Percentiles rank a stretch among this genome's conserved stretches.
Evolutionary conservation across 352 stramenopile species (phyloP).

Genomic region (Pilasporangium apinafurcum): DNA sequence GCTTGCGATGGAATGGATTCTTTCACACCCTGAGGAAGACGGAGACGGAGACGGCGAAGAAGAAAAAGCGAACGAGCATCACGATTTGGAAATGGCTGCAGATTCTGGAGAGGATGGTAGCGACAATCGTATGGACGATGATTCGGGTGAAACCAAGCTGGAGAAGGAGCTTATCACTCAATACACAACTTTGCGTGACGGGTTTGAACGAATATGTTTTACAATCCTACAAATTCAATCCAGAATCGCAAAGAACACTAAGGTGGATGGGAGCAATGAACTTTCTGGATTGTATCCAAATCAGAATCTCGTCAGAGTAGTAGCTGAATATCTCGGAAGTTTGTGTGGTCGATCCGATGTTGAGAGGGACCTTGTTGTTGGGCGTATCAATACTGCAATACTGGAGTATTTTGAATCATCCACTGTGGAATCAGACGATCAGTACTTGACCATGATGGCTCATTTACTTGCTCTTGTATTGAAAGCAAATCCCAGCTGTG

Average conservation of each 20-base stretch:
- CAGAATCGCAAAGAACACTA: not conserved
- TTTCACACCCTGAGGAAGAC: slow-evolving; percentile 87
- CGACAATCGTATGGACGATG: not conserved
- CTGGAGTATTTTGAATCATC: slow-evolving; percentile 24
- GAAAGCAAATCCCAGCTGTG: slow-evolving; percentile 39
- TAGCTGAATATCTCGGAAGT: slow-evolving; percentile 66
- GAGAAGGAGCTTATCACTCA: slow-evolving; percentile 40
- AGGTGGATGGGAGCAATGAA: not conserved
- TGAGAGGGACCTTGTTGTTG: slow-evolving; percentile 48
- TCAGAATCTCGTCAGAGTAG: slow-evolving; percentile 43
- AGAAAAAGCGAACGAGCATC: slow-evolving; percentile 17
- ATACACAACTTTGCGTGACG: slow-evolving; percentile 44
- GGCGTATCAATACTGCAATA: slow-evolving; percentile 40
- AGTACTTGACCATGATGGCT: slow-evolving; percentile 36
- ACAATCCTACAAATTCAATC: slow-evolving; percentile 48
- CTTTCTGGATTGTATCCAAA: slow-evolving; percentile 17
- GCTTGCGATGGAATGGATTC: slow-evolving; percentile 95
- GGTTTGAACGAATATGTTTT: slow-evolving; percentile 66
- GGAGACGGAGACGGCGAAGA: slow-evolving; percentile 19
- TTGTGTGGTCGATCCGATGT: slow-evolving; percentile 47
- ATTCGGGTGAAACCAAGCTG: slow-evolving; percentile 21
- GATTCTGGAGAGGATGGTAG: not conserved
- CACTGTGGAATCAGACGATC: slow-evolving; percentile 5
- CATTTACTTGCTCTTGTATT: slow-evolving; percentile 73
- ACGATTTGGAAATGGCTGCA: not conserved